Evolutionary conservation across 108 stramenopile species (phyloP), one percentile per base, ranked within the genome.

Genomic region (Stephanodiscus minutulus): DNA sequence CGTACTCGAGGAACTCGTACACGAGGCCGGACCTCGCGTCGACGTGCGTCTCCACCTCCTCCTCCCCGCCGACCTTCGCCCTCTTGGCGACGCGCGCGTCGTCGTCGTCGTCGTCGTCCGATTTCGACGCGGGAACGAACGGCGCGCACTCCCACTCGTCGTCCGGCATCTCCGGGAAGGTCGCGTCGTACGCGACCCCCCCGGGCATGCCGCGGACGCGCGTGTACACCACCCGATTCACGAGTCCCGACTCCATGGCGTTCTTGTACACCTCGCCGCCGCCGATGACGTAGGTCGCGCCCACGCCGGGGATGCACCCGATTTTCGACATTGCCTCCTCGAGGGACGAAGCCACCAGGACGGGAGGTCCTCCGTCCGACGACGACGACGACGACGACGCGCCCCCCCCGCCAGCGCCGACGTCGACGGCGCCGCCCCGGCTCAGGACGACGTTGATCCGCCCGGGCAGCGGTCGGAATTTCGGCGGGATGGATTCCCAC

Each of bases 371-470:
- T 1, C 81, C 31, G 25, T 15, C 13, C 43, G 43, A 44, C 43
- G 15, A 39, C 7, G 39, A 8, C 10, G 39, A 9, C 76, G 15
- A 48, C 39, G 20, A 58, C 31, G 31, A 4, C 31, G 31, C 5
- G 3, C 31, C 8, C 75, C 71, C 52, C 82, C 73, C 21, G 31
- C 5, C 65, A n/a, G n/a, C n/a, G n/a, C n/a, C n/a, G n/a, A n/a
- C n/a, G n/a, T n/a, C n/a, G n/a, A n/a, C n/a, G n/a, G n/a, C 31
- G 7, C 77, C 71, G 44, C 82, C 73, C 21, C 88, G 82, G 41
- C 87, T 96, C 41, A 99, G 87, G 18, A 99, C 91, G 25, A 98
- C 92, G 83, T 99, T 99, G 59, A 81, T 62, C 17, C 99, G 92
- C 43, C 89, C 94, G 5, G 73, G 66, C 25, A 99, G 72, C 0